phyloP scores from a whole-genome alignment of 177 flowering plant genomes.

The Tripterygium wilfordii region DNA sequence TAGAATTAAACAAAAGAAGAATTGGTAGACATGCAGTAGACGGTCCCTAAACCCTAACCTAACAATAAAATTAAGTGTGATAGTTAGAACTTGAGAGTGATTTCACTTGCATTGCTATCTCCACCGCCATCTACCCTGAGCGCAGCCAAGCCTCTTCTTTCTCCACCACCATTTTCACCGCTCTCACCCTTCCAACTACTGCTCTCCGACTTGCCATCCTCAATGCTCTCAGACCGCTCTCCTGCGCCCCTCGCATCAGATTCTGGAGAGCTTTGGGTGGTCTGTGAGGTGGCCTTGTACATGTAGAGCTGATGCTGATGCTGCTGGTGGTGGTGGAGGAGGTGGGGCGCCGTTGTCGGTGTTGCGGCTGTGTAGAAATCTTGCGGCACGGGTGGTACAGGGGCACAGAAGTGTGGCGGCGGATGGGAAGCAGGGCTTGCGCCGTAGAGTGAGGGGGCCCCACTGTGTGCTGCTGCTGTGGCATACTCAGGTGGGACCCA shows the following conservation, averaged over 20 bases:
- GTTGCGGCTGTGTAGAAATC: slow-evolving; percentile 42
- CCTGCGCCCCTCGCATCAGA: slow-evolving; percentile 43
- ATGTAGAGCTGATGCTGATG: slow-evolving; percentile 50
- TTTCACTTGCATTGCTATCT: slow-evolving; percentile 79
- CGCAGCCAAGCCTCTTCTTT: slow-evolving; percentile 38
- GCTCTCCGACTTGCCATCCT: slow-evolving; percentile 85
- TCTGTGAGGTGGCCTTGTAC: slow-evolving; percentile 45
- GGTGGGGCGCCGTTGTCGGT: slow-evolving; percentile 28
- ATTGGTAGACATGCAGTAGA: too few relatives aligned
- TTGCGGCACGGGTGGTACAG: slow-evolving; percentile 42
- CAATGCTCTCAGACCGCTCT: slow-evolving; percentile 82
- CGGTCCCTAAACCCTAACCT: slow-evolving; percentile 21
- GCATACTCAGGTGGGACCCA: slow-evolving; percentile 98
- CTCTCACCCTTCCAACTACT: slow-evolving; percentile 86
- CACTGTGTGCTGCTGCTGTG: slow-evolving; percentile 41
- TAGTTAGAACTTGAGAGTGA: slow-evolving; percentile 73
- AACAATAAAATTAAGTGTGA: background rate
- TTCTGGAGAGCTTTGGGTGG: slow-evolving; percentile 60
- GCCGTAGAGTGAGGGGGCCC: slow-evolving; percentile 45
- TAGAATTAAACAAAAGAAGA: too few relatives aligned
- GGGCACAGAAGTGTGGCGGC: slow-evolving; percentile 43
- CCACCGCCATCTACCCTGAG: slow-evolving; percentile 66
- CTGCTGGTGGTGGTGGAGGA: slow-evolving; percentile 31
- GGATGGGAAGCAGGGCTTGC: slow-evolving; percentile 30
- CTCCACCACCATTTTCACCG: slow-evolving; percentile 39